Conservation (phyloP, 129 eudicot genomes). For the Lactuca saligna region DNA sequence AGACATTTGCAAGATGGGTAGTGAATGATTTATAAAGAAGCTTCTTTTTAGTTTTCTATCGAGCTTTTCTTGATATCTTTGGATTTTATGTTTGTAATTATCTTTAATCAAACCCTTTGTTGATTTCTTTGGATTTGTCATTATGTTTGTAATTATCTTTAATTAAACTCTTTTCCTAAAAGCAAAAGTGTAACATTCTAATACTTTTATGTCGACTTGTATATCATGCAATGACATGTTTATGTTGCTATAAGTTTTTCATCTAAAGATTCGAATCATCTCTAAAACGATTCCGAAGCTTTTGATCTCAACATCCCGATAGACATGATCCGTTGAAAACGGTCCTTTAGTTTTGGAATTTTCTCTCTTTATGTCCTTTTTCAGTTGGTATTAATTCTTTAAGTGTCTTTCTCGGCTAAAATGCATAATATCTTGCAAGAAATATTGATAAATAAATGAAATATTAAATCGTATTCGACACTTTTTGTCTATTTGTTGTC, state of each 20-base stretch:
- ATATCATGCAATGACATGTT: neutral
- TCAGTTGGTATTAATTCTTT: slow-evolving; percentile 6
- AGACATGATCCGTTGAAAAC: slow-evolving; percentile 50
- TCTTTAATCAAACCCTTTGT: slow-evolving; percentile 19
- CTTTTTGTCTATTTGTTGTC: too few species aligned
- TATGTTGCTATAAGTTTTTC: neutral
- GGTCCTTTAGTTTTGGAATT: slow-evolving; percentile 20
- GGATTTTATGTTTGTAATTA: slow-evolving; percentile 29
- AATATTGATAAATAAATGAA: too few species aligned
- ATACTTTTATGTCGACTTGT: neutral
- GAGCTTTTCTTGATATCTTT: slow-evolving; percentile 24
- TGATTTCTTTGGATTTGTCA: slow-evolving; percentile 28
- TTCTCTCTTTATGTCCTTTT: slow-evolving; percentile 8
- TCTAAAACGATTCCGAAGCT: neutral
- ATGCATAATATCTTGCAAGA: neutral
- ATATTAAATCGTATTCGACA: too few species aligned
- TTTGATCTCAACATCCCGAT: slow-evolving; percentile 36
- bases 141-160: slow-evolving; percentile 24
- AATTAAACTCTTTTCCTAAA: slow-evolving; percentile 5
- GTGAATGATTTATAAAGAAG: slow-evolving; percentile 51
- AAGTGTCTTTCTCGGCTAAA: neutral
- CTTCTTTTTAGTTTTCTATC: slow-evolving; percentile 40
- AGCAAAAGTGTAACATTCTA: neutral
- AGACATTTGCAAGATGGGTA: slow-evolving; percentile 49
- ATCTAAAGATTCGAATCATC: slow-evolving; percentile 6